phyloP scores from a whole-genome alignment of 495 filamentous ascomycete genomes.

The Lasiosphaeria hispida region DNA sequence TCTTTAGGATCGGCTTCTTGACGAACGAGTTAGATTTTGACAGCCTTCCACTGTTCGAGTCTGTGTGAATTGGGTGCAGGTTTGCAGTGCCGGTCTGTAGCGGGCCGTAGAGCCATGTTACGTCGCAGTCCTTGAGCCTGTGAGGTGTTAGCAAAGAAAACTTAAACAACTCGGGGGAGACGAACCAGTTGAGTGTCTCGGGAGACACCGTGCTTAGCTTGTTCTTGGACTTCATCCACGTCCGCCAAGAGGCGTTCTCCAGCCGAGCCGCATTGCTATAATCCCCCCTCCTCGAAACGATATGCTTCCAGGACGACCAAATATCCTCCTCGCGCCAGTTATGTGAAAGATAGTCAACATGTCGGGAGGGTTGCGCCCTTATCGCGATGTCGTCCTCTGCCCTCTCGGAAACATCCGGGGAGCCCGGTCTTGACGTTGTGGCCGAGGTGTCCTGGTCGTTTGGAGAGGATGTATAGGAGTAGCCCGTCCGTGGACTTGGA shows the following conservation, averaged over 20 bases:
- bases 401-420: slow-evolving; percentile 42
- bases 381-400: slow-evolving; percentile 84
- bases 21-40: slow-evolving; percentile 81
- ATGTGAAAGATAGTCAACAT: slow-evolving; percentile 96
- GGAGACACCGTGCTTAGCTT: slow-evolving; percentile 82
- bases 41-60: slow-evolving; percentile 48
- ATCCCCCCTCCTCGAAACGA: slow-evolving; percentile 70
- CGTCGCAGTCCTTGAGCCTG: slow-evolving; percentile 96
- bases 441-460: slow-evolving; percentile 43
- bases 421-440: slow-evolving; percentile 46
- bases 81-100: slow-evolving; percentile 64
- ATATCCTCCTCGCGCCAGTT: slow-evolving; percentile 97
- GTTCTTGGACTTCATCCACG: slow-evolving; percentile 92
- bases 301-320: slow-evolving; percentile 94
- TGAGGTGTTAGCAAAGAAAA: slow-evolving; percentile 20
- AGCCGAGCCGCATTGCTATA: slow-evolving; percentile 79
- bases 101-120: slow-evolving; percentile 97
- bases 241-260: slow-evolving; percentile 97
- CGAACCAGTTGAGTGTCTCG: slow-evolving; percentile 85
- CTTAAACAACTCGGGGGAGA: background rate
- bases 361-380: slow-evolving; percentile 73
- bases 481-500: slow-evolving; percentile 40
- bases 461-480: slow-evolving; percentile 47
- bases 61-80: slow-evolving; percentile 51
- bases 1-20: slow-evolving; percentile 93